phyloP scores from a whole-genome alignment of 2,329 filamentous ascomycete genomes.

The Trichoderma hamatum region DNA sequence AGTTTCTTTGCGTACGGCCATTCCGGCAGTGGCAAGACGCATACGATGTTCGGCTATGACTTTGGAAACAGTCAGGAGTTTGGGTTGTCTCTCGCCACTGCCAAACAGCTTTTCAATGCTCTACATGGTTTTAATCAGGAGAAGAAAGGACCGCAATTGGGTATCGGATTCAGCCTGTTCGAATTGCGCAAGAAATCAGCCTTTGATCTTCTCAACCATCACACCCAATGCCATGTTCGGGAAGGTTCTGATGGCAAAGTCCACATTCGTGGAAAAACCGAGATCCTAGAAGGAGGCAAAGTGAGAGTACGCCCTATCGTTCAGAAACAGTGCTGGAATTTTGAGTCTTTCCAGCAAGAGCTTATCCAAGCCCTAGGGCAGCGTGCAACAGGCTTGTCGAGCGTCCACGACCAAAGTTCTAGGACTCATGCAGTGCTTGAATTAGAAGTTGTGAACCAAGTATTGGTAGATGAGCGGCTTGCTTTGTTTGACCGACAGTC shows the following conservation, averaged over 20 bases:
- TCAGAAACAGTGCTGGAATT: neutral
- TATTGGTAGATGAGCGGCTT: neutral
- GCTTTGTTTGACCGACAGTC: neutral
- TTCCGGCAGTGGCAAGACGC: neutral
- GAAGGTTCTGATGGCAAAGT: neutral
- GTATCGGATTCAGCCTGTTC: neutral
- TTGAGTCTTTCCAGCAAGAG: neutral
- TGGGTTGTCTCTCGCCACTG: neutral
- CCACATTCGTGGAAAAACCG: neutral
- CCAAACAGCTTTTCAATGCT: neutral
- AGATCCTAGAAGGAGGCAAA: neutral
- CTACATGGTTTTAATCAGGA: neutral
- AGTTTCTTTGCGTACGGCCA: neutral
- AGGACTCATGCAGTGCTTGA: neutral
- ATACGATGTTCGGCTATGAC: neutral
- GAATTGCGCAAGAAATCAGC: neutral
- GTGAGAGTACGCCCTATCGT: neutral
- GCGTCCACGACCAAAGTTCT: neutral
- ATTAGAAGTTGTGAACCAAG: neutral
- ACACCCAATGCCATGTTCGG: neutral
- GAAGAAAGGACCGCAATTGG: neutral
- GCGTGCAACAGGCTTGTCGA: neutral
- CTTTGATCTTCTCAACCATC: neutral
- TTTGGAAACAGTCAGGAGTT: neutral
- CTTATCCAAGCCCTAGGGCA: neutral